Conservation (phyloP, 768 basidiomycete species). For the Agrocybe praecox region DNA sequence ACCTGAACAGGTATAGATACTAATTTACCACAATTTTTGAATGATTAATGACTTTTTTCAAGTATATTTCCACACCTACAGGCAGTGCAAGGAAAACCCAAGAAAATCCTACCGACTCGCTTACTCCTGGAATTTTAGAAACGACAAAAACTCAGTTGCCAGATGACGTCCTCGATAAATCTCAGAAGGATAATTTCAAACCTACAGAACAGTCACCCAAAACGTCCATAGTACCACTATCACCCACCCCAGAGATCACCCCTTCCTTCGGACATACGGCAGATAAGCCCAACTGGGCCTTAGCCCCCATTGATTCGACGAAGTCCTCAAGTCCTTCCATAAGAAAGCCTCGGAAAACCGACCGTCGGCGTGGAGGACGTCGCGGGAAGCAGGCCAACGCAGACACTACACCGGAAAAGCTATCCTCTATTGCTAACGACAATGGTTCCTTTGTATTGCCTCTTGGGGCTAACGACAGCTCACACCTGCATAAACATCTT, state of each 20-base stretch:
- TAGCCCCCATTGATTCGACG: conserved; percentile 24
- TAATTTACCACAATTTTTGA: not conserved
- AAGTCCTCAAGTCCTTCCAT: not conserved
- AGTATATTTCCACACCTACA: not conserved
- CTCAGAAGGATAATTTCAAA: not conserved
- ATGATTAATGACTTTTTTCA: not conserved
- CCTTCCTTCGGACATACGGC: conserved; percentile 21
- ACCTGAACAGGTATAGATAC: not conserved
- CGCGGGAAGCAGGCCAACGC: not conserved
- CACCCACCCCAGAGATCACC: not conserved
- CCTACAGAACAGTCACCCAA: not conserved
- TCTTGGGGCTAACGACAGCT: too few species aligned
- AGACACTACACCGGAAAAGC: not conserved
- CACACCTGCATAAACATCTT: too few species aligned
- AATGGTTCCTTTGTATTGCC: not conserved
- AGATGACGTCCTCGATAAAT: not conserved
- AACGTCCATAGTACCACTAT: not conserved
- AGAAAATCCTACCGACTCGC: not conserved
- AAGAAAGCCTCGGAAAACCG: conserved; percentile 3
- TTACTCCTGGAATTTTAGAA: not conserved
- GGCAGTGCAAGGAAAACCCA: too few species aligned
- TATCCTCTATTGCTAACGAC: not conserved
- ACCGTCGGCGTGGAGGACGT: conserved; percentile 2
- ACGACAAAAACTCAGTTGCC: not conserved
- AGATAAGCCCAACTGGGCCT: conserved; percentile 36